These are phyloP conservation scores for Domatiomyces catenatus DNA, from an alignment of 2,329 filamentous ascomycete species.

Conservation along the genomic window DNA sequence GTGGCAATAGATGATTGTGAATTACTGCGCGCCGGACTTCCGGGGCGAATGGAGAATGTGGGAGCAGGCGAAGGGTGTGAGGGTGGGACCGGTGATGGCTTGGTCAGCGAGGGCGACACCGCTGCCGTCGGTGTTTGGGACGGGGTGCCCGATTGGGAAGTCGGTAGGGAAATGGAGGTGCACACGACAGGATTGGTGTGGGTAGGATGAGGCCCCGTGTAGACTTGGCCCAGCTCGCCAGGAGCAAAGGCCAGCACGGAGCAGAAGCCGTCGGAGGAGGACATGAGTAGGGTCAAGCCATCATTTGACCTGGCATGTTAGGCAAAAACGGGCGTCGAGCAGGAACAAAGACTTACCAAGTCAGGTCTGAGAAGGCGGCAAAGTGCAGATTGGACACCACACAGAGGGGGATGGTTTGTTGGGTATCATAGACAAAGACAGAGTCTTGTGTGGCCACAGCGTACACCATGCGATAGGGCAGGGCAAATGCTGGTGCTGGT, in stretches of 20 bases:
- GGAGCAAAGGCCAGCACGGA: constrained; percentile 72
- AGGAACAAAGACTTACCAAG: constrained; percentile 51
- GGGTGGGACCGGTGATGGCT: constrained; percentile 41
- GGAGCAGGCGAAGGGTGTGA: constrained; percentile 42
- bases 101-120: constrained; percentile 41
- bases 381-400: constrained; percentile 95
- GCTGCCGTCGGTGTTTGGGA: constrained; percentile 60
- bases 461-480: constrained; percentile 90
- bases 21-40: constrained; percentile 71
- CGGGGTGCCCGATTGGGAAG: constrained; percentile 37
- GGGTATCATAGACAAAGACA: constrained; percentile 87
- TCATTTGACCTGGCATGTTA: constrained; percentile 49
- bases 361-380: constrained; percentile 89
- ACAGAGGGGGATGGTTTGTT: constrained; percentile 84
- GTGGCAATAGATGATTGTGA: constrained; percentile 69
- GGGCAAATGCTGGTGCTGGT: constrained; percentile 52
- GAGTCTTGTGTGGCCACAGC: constrained; percentile 95
- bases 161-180: constrained; percentile 22
- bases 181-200: constrained; percentile 18
- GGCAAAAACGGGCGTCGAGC: constrained; percentile 13
- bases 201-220: constrained; percentile 48
- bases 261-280: constrained; percentile 97
- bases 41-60: constrained; percentile 42
- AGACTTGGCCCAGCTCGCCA: constrained; percentile 71
- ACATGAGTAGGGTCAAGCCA: constrained; percentile 69